These are phyloP conservation scores for Fraxinus americana DNA, from an alignment of 257 asterid species.

Conservation along the genomic window DNA sequence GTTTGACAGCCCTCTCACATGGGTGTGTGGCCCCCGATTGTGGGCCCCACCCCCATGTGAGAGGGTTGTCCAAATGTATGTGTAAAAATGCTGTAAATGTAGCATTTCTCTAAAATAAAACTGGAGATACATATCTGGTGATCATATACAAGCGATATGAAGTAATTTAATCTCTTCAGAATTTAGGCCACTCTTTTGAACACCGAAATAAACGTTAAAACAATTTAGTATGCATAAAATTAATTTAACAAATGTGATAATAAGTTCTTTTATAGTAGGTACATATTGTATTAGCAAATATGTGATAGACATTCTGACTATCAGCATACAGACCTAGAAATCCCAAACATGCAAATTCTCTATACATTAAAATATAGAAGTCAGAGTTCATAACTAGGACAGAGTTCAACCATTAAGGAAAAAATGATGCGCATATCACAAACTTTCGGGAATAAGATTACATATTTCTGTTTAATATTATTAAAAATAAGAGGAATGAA, in stretches of 20 bases:
- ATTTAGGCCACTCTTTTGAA: not conserved
- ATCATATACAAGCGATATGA: constrained; percentile 2
- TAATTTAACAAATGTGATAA: too few relatives aligned
- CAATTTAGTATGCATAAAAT: not conserved
- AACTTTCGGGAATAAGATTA: not conserved
- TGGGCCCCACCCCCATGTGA: too few relatives aligned
- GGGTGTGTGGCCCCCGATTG: too few relatives aligned
- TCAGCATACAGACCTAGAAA: not conserved
- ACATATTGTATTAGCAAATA: constrained; percentile 1
- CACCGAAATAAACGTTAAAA: not conserved
- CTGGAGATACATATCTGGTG: not conserved
- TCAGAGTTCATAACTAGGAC: constrained; percentile 3
- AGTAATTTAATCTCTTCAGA: not conserved
- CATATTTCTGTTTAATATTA: not conserved
- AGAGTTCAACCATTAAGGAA: not conserved
- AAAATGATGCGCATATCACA: not conserved
- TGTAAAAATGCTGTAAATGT: too few relatives aligned
- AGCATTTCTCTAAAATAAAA: not conserved
- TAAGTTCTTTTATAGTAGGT: not conserved
- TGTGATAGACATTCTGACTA: not conserved
- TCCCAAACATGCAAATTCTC: constrained; percentile 4
- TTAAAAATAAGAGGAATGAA: not conserved
- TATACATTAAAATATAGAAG: not conserved
- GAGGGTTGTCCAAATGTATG: too few relatives aligned
- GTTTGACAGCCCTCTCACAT: too few relatives aligned